Percentiles rank a stretch among this genome's conserved stretches.
phyloP scores from a whole-genome alignment of 768 basidiomycete species.

The Mycena latifolia region DNA sequence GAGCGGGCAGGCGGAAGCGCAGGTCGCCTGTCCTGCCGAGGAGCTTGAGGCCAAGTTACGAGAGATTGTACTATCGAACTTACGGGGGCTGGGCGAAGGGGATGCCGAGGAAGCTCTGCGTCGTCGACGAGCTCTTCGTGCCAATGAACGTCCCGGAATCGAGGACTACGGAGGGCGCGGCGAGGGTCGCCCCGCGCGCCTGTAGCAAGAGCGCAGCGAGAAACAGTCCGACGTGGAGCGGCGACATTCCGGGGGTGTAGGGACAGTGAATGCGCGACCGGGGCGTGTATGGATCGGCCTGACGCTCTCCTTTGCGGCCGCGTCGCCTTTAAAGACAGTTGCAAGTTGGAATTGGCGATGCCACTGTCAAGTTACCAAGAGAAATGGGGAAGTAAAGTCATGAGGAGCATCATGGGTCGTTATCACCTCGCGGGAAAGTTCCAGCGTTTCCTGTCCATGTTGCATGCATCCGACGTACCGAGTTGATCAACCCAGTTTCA shows the following conservation, averaged over 20 bases:
- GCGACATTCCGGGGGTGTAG: constrained; percentile 10
- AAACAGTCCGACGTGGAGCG: constrained; percentile 10
- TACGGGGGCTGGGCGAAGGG: constrained; percentile 56
- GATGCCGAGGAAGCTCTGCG: constrained; percentile 50
- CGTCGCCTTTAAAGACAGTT: constrained; percentile 5
- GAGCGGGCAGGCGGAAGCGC: constrained; percentile 56
- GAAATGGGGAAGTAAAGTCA: background rate
- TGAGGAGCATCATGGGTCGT: constrained; percentile 13
- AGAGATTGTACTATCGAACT: constrained; percentile 18
- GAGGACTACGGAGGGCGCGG: constrained; percentile 43
- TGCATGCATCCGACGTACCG: too few relatives aligned
- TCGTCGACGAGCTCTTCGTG: constrained; percentile 32
- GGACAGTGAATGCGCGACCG: constrained; percentile 17
- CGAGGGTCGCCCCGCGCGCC: constrained; percentile 16
- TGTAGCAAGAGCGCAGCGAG: constrained; percentile 9
- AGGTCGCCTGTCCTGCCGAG: constrained; percentile 30
- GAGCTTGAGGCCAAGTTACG: background rate
- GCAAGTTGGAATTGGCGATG: background rate
- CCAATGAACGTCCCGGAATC: constrained; percentile 49
- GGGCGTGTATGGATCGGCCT: constrained; percentile 27
- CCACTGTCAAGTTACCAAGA: background rate
- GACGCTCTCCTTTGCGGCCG: background rate
- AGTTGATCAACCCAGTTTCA: too few relatives aligned
- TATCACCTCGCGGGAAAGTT: background rate
- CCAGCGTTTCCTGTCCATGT: too few relatives aligned